A percentile compares a stretch with the other conserved stretches of the same genome.
phyloP scores from a whole-genome alignment of 768 basidiomycete genomes.

The Kockovaella imperatae region DNA sequence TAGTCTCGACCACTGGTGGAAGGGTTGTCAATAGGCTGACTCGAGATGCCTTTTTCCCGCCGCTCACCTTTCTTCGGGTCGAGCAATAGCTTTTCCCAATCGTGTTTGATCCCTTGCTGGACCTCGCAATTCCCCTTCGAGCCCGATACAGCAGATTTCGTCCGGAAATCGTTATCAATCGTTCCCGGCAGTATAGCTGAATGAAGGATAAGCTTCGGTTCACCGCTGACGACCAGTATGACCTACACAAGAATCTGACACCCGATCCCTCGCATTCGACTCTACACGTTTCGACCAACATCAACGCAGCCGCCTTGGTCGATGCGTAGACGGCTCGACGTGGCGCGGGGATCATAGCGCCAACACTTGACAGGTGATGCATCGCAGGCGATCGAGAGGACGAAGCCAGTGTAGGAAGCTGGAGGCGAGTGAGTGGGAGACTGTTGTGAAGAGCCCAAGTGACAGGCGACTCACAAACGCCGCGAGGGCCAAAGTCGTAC shows the following conservation, averaged over 20 bases:
- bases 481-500: slow-evolving; percentile 34
- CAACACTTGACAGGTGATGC: slow-evolving; percentile 69
- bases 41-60: not conserved
- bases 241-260: slow-evolving; percentile 41
- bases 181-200: slow-evolving; percentile 40
- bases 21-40: not conserved
- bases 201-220: not conserved
- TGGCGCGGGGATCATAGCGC: slow-evolving; percentile 72
- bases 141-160: slow-evolving; percentile 22
- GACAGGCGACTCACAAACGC: slow-evolving; percentile 46
- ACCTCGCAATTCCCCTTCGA: slow-evolving; percentile 35
- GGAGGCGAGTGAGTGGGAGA: slow-evolving; percentile 1
- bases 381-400: slow-evolving; percentile 64
- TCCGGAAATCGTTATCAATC: slow-evolving; percentile 41
- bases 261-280: slow-evolving; percentile 39
- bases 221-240: not conserved
- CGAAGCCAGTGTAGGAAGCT: slow-evolving; percentile 69
- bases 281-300: slow-evolving; percentile 35
- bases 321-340: slow-evolving; percentile 76
- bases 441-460: slow-evolving; percentile 43
- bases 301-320: slow-evolving; percentile 62
- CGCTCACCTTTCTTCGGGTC: slow-evolving; percentile 20
- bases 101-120: slow-evolving; percentile 21
- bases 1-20: slow-evolving; percentile 21
- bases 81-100: slow-evolving; percentile 23